Percentiles rank a stretch among this genome's conserved stretches.
Evolutionary conservation across 176 grass and related monocot genomes (phyloP).

Genomic region (Cymbopogon citratus): DNA sequence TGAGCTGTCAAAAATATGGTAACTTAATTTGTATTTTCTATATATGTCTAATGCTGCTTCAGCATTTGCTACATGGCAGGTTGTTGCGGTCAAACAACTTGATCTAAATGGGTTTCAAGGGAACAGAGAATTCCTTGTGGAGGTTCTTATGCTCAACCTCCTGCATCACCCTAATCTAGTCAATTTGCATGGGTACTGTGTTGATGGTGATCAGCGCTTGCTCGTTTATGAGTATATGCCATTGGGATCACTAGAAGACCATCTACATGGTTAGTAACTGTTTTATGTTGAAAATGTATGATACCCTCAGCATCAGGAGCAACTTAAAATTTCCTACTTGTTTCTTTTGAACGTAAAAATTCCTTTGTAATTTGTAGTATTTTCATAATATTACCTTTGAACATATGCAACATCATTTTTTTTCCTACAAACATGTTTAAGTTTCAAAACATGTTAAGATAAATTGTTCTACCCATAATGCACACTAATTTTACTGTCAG

Average conservation of each 20-base stretch:
- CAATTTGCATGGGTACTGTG: slow-evolving; percentile 63
- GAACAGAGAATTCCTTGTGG: slow-evolving; percentile 78
- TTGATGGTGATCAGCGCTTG: slow-evolving; percentile 49
- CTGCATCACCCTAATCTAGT: slow-evolving; percentile 75
- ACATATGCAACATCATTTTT: background rate
- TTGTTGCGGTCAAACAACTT: slow-evolving; percentile 84
- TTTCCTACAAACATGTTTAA: background rate
- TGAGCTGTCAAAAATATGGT: background rate
- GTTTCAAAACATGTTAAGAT: slow-evolving; percentile 11
- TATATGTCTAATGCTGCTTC: slow-evolving; percentile 17
- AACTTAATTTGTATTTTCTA: background rate
- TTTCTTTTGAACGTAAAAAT: too few relatives aligned
- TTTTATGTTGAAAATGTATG: slow-evolving; percentile 16
- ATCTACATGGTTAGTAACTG: slow-evolving; percentile 62
- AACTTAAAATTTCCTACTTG: slow-evolving; percentile 6
- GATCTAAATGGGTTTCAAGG: slow-evolving; percentile 70
- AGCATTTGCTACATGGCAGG: slow-evolving; percentile 42
- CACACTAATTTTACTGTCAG: background rate
- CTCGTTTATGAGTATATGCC: slow-evolving; percentile 84
- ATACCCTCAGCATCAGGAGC: background rate
- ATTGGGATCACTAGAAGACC: slow-evolving; percentile 73
- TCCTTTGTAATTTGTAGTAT: background rate
- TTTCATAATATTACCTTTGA: too few relatives aligned
- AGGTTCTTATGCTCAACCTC: slow-evolving; percentile 76
- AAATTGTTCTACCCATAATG: background rate